These are phyloP conservation scores for Alternaria ventricosa DNA, from an alignment of 2,329 filamentous ascomycete species.

Conservation along the genomic window DNA sequence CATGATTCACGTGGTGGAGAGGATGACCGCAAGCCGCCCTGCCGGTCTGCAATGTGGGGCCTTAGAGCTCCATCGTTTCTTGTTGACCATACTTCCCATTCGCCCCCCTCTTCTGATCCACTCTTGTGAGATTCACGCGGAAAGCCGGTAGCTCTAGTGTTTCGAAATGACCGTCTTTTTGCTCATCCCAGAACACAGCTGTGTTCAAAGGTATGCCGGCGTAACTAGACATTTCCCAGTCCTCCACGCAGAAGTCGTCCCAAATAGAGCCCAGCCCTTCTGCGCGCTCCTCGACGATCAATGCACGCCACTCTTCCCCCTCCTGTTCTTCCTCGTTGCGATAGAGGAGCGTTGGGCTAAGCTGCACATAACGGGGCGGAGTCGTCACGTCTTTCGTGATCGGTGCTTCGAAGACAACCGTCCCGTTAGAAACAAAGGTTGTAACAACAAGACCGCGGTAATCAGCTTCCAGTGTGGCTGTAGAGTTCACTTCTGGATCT, in stretches of 20 bases:
- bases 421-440: slow-evolving; percentile 39
- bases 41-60: background rate
- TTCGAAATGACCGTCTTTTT: slow-evolving; percentile 18
- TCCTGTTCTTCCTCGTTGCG: slow-evolving; percentile 29
- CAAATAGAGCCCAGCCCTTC: slow-evolving; percentile 21
- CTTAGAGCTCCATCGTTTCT: slow-evolving; percentile 15
- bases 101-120: background rate
- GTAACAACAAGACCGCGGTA: slow-evolving; percentile 38
- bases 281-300: slow-evolving; percentile 21
- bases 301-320: slow-evolving; percentile 47
- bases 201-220: slow-evolving; percentile 44
- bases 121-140: slow-evolving; percentile 32
- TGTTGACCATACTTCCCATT: background rate
- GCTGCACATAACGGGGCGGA: slow-evolving; percentile 23
- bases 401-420: slow-evolving; percentile 26
- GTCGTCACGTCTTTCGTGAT: slow-evolving; percentile 1
- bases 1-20: background rate
- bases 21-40: background rate
- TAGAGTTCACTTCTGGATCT: slow-evolving; percentile 32
- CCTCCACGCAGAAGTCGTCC: slow-evolving; percentile 48
- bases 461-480: slow-evolving; percentile 33
- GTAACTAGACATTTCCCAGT: slow-evolving; percentile 43
- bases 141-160: slow-evolving; percentile 45
- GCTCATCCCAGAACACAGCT: slow-evolving; percentile 44
- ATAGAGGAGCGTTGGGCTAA: slow-evolving; percentile 39